Evolutionary conservation across 345 rosid genomes (phyloP).

Genomic region (Salix udensis): DNA sequence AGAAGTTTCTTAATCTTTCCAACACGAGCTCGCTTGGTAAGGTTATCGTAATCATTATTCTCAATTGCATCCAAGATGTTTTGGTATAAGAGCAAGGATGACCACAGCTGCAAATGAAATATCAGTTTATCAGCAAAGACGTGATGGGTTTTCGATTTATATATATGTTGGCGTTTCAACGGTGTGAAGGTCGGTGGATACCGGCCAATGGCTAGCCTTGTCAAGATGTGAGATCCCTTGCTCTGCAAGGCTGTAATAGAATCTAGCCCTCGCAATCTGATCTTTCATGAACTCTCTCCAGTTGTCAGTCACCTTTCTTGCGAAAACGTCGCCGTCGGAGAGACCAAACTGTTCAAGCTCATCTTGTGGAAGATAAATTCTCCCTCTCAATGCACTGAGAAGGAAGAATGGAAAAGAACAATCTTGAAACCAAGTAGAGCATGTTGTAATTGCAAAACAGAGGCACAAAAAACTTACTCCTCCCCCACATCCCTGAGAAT

Average conservation of each 20-base stretch:
- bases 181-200: slow-evolving; percentile 10
- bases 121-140: background rate
- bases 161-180: too few relatives aligned
- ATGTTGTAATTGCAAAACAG: too few relatives aligned
- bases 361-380: slow-evolving; percentile 61
- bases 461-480: slow-evolving; percentile 39
- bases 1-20: slow-evolving; percentile 47
- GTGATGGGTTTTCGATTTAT: too few relatives aligned
- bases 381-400: slow-evolving; percentile 45
- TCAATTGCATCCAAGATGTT: slow-evolving; percentile 52
- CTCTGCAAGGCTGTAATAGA: slow-evolving; percentile 51
- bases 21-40: slow-evolving; percentile 52
- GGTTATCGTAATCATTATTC: slow-evolving; percentile 55
- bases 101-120: slow-evolving; percentile 44
- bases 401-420: too few relatives aligned
- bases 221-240: slow-evolving; percentile 55
- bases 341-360: slow-evolving; percentile 53
- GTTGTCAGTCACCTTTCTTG: slow-evolving; percentile 38
- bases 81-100: slow-evolving; percentile 43
- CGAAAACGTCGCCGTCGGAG: slow-evolving; percentile 42
- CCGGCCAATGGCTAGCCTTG: slow-evolving; percentile 64
- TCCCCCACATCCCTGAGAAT: slow-evolving; percentile 63
- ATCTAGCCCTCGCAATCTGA: slow-evolving; percentile 58
- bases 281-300: slow-evolving; percentile 63
- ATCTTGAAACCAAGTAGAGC: background rate